Percentiles rank a stretch among this genome's conserved stretches.
Conservation (phyloP, 345 rosid genomes). For the Microcos paniculata region DNA sequence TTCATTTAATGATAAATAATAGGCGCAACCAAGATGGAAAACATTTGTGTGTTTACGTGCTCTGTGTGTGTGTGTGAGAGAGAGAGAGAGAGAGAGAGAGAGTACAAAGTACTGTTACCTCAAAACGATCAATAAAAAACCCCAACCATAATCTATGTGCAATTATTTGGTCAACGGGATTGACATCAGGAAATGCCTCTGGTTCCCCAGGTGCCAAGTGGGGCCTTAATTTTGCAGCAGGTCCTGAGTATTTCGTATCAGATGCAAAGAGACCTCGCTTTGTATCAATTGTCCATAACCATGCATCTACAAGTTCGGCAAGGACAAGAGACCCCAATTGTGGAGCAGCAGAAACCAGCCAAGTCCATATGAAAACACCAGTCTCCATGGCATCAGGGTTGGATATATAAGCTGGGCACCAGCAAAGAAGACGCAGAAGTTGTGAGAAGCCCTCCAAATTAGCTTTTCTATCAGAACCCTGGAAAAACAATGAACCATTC, state of each 20-base stretch:
- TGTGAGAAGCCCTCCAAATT: constrained; percentile 90
- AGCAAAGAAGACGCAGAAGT: constrained; percentile 93
- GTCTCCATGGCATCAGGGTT: constrained; percentile 96
- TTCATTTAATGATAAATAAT: constrained; percentile 15
- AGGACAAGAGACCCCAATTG: constrained; percentile 90
- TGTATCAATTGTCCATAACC: constrained; percentile 99
- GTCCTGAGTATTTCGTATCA: constrained; percentile 79
- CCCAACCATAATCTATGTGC: constrained; percentile 99
- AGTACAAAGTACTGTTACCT: constrained; percentile 51
- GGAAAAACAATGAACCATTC: constrained; percentile 22
- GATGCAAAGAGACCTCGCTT: constrained; percentile 97
- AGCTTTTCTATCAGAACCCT: constrained; percentile 76
- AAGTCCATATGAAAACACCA: constrained; percentile 96
- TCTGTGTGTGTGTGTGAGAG: too few species aligned
- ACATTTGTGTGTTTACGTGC: background rate
- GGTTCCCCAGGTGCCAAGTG: constrained; percentile 97
- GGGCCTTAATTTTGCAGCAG: constrained; percentile 93
- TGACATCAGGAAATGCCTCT: constrained; percentile 56
- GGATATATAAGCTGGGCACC: constrained; percentile 99
- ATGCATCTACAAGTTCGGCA: constrained; percentile 99
- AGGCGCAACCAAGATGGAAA: background rate
- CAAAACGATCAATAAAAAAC: constrained; percentile 93
- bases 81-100: background rate
- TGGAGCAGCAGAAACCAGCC: constrained; percentile 99
- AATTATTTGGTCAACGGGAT: constrained; percentile 89